A percentile compares a stretch with the other conserved stretches of the same genome.
Conservation (phyloP, 176 grass and related monocot species). For the Areca catechu region DNA sequence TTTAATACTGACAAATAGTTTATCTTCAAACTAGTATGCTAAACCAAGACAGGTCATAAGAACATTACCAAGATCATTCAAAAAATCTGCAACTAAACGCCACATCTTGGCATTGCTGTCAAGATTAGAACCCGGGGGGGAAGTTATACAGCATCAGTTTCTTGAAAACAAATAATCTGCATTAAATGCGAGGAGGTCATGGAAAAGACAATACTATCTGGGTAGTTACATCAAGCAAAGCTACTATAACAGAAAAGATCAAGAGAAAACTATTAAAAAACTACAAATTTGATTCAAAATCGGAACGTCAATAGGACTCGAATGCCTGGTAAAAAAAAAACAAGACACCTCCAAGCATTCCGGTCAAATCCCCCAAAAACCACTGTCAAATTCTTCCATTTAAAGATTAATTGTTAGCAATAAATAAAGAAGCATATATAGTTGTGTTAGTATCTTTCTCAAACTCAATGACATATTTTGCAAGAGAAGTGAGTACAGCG, state of each 20-base stretch:
- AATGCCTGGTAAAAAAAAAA: slow-evolving; percentile 95
- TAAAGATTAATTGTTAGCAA: slow-evolving; percentile 3
- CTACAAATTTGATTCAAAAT: background rate
- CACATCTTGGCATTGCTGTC: slow-evolving; percentile 93
- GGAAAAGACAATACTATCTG: background rate
- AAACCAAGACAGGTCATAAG: background rate
- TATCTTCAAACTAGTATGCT: no score
- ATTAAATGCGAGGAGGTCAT: background rate
- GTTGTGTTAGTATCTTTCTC: no score
- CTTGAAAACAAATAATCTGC: background rate
- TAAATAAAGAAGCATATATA: background rate
- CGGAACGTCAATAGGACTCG: background rate
- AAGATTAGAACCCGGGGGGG: slow-evolving; percentile 83
- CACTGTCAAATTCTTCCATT: slow-evolving; percentile 48
- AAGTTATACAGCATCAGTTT: slow-evolving; percentile 1
- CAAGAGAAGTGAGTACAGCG: no score
- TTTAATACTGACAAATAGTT: no score
- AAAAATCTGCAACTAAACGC: slow-evolving; percentile 96
- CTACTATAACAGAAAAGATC: no score
- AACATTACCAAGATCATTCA: slow-evolving; percentile 92
- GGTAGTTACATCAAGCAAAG: slow-evolving; percentile 6
- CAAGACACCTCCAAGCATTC: slow-evolving; percentile 90
- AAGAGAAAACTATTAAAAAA: no score
- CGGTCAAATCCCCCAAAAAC: slow-evolving; percentile 94
- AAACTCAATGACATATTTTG: no score